Base-by-base conservation (phyloP, 371 early-diverging fungal genomes). In the Syncephalastrum sp. region DNA sequence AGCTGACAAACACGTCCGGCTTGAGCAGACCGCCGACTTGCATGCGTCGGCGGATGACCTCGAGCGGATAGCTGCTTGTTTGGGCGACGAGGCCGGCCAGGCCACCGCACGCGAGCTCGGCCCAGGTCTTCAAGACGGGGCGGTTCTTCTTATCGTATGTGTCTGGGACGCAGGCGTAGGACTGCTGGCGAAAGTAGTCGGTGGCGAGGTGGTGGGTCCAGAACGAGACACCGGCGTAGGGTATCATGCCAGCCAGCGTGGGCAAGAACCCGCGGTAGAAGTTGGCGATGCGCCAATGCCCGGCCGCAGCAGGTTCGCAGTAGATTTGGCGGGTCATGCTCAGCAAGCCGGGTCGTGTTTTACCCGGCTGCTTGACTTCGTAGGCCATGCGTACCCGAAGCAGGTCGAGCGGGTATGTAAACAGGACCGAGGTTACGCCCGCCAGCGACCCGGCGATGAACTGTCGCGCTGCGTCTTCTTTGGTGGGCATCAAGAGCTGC, bases 151-250 rank as follows among this genome's bases (percentile, higher is more conserved):
- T 63, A 24, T 73, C 69, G 41, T 70, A 73, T 10, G 70, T 54
- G 10, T 74, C 54, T 16, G 48, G 42, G 15, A 46, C 33, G 38
- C 38, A 33, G 2, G 57, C 56, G 1, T 68, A 38, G 12, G 82
- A 74, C 44, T 82, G 59, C 23, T 68, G 77, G 15, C 88, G 80
- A 29, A 75, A 83, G 45, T 84, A 59, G 21, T 84, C 65, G 3
- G 84, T 85, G 33, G 89, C 58, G 21, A 72, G 58, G 56, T 91
- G 85, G 59, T 94, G 88, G 4, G 86, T 86, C 63, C 84, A 85
- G 66, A 95, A 93, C 2, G 94, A 89, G 3, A 92, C 92, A 15
- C 98, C 98, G 7, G 96, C 97, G 60, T 98, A 98, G 4, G 98
- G 98, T 4, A 97, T 75, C 81, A 97, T 97, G 12, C 98, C 98